Conservation (phyloP, 2,329 filamentous ascomycete species). For the Tolypocladium sp. region DNA sequence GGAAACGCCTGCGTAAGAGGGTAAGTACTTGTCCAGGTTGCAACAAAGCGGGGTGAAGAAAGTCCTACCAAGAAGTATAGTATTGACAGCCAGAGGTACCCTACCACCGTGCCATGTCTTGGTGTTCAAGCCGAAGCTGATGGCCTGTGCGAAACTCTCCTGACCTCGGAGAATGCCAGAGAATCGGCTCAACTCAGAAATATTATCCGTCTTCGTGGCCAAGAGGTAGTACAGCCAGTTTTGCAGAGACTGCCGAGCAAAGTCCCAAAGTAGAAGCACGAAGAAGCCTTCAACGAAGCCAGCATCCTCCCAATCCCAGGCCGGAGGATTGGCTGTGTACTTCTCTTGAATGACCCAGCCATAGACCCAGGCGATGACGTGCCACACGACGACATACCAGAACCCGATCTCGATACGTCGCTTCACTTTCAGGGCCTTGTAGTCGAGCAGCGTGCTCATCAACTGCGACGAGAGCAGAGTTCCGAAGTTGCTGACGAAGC, state of each 20-base stretch:
- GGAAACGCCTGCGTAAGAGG: not conserved
- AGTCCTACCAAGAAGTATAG: slow-evolving; percentile 25
- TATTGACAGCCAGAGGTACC: slow-evolving; percentile 28
- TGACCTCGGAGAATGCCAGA: slow-evolving; percentile 29
- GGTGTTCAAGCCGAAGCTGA: slow-evolving; percentile 29
- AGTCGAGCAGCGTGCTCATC: slow-evolving; percentile 35
- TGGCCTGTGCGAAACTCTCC: slow-evolving; percentile 30
- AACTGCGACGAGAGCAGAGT: slow-evolving; percentile 32
- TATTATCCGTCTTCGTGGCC: slow-evolving; percentile 45
- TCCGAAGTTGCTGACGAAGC: slow-evolving; percentile 27
- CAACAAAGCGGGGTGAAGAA: not conserved
- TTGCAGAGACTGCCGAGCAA: slow-evolving; percentile 41
- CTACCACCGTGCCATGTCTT: slow-evolving; percentile 26
- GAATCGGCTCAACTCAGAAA: slow-evolving; percentile 37
- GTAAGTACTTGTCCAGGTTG: not conserved
- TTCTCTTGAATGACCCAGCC: slow-evolving; percentile 44
- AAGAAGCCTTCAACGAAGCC: slow-evolving; percentile 39
- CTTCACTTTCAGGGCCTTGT: slow-evolving; percentile 24
- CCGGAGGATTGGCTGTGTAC: slow-evolving; percentile 30
- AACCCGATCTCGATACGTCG: slow-evolving; percentile 32
- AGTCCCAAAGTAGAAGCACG: slow-evolving; percentile 38
- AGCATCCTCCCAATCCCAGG: slow-evolving; percentile 28
- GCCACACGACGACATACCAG: slow-evolving; percentile 33
- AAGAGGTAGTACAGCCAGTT: slow-evolving; percentile 49
- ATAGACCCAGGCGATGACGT: slow-evolving; percentile 41